Percentiles rank a stretch among this genome's conserved stretches.
Evolutionary conservation across 169 alveolate genomes (phyloP).

Genomic region (Eimeria praecox): DNA sequence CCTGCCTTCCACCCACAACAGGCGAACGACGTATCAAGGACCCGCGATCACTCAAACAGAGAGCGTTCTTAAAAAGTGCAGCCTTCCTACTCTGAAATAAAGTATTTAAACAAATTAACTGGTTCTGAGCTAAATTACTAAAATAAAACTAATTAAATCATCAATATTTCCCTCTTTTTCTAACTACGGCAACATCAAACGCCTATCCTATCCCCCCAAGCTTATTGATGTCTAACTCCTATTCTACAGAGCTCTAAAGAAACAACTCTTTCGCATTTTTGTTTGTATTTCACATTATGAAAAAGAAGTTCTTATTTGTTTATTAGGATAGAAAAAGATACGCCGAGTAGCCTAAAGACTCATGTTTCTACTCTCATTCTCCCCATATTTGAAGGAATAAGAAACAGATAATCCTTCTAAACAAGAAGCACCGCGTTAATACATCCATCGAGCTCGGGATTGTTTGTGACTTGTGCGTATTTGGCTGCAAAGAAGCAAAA

Average conservation of each 20-base stretch:
- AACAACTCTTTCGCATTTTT: background rate
- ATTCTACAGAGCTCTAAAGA: background rate
- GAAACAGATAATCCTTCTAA: constrained; percentile 78
- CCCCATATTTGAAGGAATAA: background rate
- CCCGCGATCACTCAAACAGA: background rate
- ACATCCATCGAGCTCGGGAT: constrained; percentile 99
- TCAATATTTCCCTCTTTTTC: background rate
- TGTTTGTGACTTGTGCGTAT: constrained; percentile 99
- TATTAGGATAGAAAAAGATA: background rate
- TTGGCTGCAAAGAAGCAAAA: constrained; percentile 80
- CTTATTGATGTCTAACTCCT: background rate
- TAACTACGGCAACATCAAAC: background rate
- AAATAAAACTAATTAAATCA: background rate
- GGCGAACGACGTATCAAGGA: background rate
- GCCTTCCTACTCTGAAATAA: background rate
- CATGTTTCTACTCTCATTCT: background rate
- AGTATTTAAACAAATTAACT: background rate
- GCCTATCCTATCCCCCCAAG: too few species aligned
- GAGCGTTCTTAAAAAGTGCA: background rate
- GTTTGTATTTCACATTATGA: background rate
- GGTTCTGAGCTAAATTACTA: background rate
- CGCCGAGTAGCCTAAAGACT: background rate
- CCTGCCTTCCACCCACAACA: background rate
- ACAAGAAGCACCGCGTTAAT: constrained; percentile 99
- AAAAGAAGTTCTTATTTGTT: background rate